Evolutionary conservation across 805 yeast species (phyloP), one percentile per base, ranked within the genome.

Genomic region (Myxozyma melibiosi): DNA sequence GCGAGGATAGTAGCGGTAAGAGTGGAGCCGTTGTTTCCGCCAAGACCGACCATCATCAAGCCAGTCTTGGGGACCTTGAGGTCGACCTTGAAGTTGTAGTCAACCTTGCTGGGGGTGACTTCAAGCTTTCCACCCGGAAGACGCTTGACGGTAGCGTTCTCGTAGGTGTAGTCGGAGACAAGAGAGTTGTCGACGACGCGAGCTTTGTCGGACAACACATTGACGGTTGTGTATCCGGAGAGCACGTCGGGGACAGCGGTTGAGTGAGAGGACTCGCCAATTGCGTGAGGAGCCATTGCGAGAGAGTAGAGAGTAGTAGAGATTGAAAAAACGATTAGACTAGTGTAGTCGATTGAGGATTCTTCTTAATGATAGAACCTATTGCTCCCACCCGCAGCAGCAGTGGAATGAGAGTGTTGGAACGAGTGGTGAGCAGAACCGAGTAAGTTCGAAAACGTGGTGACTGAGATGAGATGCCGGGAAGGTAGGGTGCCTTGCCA

Each of bases 11-110:
- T 85, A 43, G 92, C 90, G 53, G 90, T 82, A 64, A 92, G 79
- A 13, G 98, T 91, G 57, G 97, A 81, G 73, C 97, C 98, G 70
- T 91, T 91, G 79, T 91, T 91, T 74, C 98, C 98, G 67, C 97
- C 97, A 65, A 91, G 79, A 66, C 98, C 98, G 34, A 91, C 97
- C 62, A 92, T 79, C 83, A 91, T 74, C 62, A 91, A 78, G 67
- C 64, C 98, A 47, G 90, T 80, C 73, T 86, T 90, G 66, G 96
- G 96, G 42, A 85, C 83, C 55, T 78, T 80, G 70, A 88, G 79
- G 66, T 90, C 95, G 50, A 88, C 85, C 73, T 89, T 88, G 80
- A 91, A 92, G 70, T 90, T 85, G 70, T 89, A 89, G 64, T 89
- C 86, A 63, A 80, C 80, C 55, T 80, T 70, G 53, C 85, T 80